A percentile compares a stretch with the other conserved stretches of the same genome.
These are phyloP conservation scores for Tetracladium setigerum DNA, from an alignment of 495 filamentous ascomycete genomes.

Conservation along the genomic window DNA sequence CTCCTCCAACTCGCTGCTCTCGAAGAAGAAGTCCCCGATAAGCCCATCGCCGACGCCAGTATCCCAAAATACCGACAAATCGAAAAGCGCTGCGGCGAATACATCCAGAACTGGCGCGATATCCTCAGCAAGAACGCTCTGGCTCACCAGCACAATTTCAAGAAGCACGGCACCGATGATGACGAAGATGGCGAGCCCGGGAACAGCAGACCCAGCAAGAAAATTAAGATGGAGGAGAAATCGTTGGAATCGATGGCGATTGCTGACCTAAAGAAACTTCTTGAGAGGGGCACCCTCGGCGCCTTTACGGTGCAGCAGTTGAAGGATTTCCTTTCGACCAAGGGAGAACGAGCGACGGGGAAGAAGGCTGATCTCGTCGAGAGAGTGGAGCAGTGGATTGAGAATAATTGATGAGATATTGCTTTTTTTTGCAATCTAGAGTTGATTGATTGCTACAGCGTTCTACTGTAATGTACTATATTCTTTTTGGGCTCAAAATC, in stretches of 20 bases:
- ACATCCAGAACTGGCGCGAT: constrained; percentile 70
- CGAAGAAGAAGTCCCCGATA: constrained; percentile 81
- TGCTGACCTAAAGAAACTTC: constrained; percentile 53
- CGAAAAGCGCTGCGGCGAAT: constrained; percentile 74
- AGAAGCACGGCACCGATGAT: constrained; percentile 25
- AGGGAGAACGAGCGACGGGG: constrained; percentile 52
- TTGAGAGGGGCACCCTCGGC: constrained; percentile 50
- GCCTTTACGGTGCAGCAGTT: constrained; percentile 68
- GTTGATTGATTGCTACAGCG: no score
- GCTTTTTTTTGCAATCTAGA: no score
- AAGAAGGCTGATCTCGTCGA: constrained; percentile 79
- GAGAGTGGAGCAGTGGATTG: constrained; percentile 69
- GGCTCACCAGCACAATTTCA: constrained; percentile 29
- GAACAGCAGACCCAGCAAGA: constrained; percentile 8
- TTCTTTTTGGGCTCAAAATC: no score
- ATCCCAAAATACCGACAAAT: constrained; percentile 75
- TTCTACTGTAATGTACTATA: no score
- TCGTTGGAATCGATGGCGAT: constrained; percentile 19
- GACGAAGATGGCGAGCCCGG: neutral
- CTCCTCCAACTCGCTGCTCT: constrained; percentile 89
- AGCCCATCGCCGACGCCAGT: constrained; percentile 62
- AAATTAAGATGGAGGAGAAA: neutral
- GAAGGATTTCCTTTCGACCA: constrained; percentile 57
- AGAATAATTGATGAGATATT: constrained; percentile 37
- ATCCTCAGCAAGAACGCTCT: constrained; percentile 47